Base-by-base conservation (phyloP, 2,329 filamentous ascomycete species). In the Epichloe coenophiala region DNA sequence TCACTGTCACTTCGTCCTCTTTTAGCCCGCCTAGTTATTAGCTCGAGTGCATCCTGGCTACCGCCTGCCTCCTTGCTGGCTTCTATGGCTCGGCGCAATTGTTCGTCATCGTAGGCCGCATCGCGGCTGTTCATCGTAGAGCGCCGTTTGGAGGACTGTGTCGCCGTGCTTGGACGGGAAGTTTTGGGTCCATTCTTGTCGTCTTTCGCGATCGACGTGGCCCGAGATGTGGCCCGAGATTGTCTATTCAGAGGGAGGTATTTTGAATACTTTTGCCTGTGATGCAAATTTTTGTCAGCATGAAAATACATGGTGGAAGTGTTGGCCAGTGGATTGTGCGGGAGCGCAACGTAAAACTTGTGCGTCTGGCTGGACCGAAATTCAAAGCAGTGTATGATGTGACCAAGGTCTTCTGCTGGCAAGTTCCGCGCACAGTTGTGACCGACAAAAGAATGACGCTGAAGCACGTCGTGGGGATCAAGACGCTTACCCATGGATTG, bases 81-180 rank as follows among this genome's bases (percentile, higher is more conserved):
- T 66, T 97, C 91, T 59, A 98, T 89, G 33, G 91, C 93, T 57
- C 86, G 81, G 50, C 89, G 81, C 39, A 98, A 68, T 60, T 90
- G 83, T 59, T 95, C 90, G 67, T 98, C 93, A 57, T 97, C 90
- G 60, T 97, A 97, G 21, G 89, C 91, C 41, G 91, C 90, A 65
- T 89, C 86, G 55, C 91, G 82, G 65, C 93, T 98, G 63, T 97
- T 95, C 88, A 97, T 96, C 6, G 93, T 98, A 19, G 89, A 95
- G 31, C 93, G 80, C 53, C 93, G 81, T 65, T 96, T 97, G 38
- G 84, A 81, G 48, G 79, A 76, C 49, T 80, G 76, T 42, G 69
- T 70, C 11, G 69, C 63, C 1, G 73, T 69, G 9, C 72, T 73
- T 49, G 72, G 72, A 45, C 74, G 79, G 56, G 70, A 78, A 62